A percentile compares a stretch with the other conserved stretches of the same genome.
Conservation (phyloP, 768 basidiomycete genomes). For the Cystobasidium tubakii region DNA sequence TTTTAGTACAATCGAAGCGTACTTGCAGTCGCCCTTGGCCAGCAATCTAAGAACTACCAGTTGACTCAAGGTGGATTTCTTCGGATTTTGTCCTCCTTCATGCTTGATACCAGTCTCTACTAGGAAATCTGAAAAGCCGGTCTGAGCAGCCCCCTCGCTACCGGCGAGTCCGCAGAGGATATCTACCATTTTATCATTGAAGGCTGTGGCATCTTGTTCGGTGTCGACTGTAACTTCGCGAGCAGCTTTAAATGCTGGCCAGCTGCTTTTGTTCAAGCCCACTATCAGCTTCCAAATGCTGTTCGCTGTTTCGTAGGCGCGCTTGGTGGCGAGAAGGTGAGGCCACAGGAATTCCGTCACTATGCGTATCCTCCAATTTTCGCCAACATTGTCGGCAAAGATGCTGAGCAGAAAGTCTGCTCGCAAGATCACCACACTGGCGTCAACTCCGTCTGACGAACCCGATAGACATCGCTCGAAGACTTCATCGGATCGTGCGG, state of each 20-base stretch:
- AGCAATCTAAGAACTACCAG: background rate
- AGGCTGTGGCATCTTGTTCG: background rate
- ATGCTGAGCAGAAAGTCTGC: background rate
- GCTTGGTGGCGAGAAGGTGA: slow-evolving; percentile 66
- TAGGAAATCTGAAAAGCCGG: background rate
- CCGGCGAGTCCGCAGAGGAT: background rate
- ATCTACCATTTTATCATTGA: background rate
- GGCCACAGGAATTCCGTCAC: slow-evolving; percentile 60
- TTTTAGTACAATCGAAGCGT: background rate
- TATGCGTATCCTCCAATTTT: background rate
- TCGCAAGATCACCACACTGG: background rate
- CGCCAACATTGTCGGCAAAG: background rate
- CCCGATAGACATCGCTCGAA: background rate
- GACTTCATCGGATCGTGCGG: background rate
- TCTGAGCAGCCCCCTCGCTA: background rate
- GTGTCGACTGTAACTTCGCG: background rate
- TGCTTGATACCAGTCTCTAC: background rate
- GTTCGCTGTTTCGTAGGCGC: slow-evolving; percentile 61
- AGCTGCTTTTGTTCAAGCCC: background rate
- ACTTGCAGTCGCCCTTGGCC: background rate
- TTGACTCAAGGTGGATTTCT: background rate
- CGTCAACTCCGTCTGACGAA: background rate
- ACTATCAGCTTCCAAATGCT: slow-evolving; percentile 66
- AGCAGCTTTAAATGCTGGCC: background rate
- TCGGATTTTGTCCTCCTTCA: background rate